These are phyloP conservation scores for Leccinum subtestaceum DNA, from an alignment of 768 basidiomycete species.

Conservation along the genomic window DNA sequence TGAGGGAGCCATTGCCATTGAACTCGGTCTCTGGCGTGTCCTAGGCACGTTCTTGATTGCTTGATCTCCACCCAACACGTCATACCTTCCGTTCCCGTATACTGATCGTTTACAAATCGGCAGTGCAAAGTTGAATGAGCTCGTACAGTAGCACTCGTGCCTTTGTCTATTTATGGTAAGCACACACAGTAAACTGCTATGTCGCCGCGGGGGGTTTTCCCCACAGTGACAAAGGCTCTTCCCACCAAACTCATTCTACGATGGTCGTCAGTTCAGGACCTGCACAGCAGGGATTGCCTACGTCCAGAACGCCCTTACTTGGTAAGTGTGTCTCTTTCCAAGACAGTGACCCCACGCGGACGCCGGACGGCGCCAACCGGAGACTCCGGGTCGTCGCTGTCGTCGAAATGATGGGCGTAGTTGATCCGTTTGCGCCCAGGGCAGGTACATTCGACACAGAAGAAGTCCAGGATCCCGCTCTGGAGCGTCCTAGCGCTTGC, in stretches of 20 bases:
- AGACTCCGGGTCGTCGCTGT: background rate
- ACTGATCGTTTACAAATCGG: background rate
- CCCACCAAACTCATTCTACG: background rate
- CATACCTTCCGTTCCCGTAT: background rate
- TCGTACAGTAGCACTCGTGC: too few relatives aligned
- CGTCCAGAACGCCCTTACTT: slow-evolving; percentile 20
- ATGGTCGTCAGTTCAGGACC: slow-evolving; percentile 12
- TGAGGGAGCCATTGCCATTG: slow-evolving; percentile 45
- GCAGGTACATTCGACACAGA: background rate
- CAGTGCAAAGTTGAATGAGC: too few relatives aligned
- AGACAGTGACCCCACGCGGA: background rate
- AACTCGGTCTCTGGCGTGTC: slow-evolving; percentile 59
- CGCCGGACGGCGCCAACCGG: background rate
- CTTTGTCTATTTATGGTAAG: slow-evolving; percentile 1
- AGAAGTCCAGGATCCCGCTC: slow-evolving; percentile 1
- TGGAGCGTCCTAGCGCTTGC: slow-evolving; percentile 15
- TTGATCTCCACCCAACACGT: background rate
- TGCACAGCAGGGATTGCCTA: background rate
- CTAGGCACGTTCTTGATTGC: slow-evolving; percentile 44
- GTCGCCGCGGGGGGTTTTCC: background rate
- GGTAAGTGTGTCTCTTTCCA: slow-evolving; percentile 8
- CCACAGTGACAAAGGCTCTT: slow-evolving; percentile 1
- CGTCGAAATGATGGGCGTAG: background rate
- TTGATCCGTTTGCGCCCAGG: background rate
- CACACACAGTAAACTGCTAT: too few relatives aligned